Conservation (phyloP, 108 stramenopile genomes). For the Conticribra guillardii region DNA sequence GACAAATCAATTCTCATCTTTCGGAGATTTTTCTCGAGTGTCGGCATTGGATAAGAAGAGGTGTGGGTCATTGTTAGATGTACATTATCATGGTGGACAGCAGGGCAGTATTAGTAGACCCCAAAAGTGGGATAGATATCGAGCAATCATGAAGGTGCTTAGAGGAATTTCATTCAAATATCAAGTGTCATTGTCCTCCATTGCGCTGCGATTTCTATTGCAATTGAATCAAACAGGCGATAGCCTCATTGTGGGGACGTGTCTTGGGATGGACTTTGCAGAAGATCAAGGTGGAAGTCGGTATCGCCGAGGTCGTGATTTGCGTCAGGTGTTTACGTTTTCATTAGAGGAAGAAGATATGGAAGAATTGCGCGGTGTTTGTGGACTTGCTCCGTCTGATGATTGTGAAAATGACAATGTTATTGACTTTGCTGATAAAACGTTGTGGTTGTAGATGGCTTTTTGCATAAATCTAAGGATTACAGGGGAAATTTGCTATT, state of each 20-base stretch:
- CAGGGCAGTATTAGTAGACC: background rate
- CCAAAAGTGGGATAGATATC: conserved; percentile 16
- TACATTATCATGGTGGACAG: conserved; percentile 1
- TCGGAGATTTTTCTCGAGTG: conserved; percentile 15
- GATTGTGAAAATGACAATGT: conserved; percentile 5
- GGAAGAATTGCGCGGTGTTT: conserved; percentile 44
- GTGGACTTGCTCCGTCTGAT: conserved; percentile 12
- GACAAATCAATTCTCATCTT: conserved; percentile 34
- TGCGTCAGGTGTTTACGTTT: conserved; percentile 76
- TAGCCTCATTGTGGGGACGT: conserved; percentile 34
- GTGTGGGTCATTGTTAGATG: conserved; percentile 14
- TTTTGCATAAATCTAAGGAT: too few relatives aligned
- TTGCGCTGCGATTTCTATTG: conserved; percentile 70
- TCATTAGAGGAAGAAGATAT: conserved; percentile 74
- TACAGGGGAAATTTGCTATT: too few relatives aligned
- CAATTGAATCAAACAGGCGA: conserved; percentile 48
- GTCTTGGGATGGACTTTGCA: conserved; percentile 32
- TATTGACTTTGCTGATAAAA: conserved; percentile 43
- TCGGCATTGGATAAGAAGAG: conserved; percentile 19
- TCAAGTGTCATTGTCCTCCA: conserved; percentile 59
- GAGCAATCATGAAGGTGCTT: conserved; percentile 45
- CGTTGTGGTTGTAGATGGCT: conserved; percentile 45
- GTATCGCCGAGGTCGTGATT: conserved; percentile 31
- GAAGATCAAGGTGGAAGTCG: conserved; percentile 36
- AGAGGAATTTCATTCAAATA: conserved; percentile 58